Percentiles rank a stretch among this genome's conserved stretches.
Evolutionary conservation across 2,329 filamentous ascomycete genomes (phyloP).

Genomic region (Endoconidiophora laricicola): DNA sequence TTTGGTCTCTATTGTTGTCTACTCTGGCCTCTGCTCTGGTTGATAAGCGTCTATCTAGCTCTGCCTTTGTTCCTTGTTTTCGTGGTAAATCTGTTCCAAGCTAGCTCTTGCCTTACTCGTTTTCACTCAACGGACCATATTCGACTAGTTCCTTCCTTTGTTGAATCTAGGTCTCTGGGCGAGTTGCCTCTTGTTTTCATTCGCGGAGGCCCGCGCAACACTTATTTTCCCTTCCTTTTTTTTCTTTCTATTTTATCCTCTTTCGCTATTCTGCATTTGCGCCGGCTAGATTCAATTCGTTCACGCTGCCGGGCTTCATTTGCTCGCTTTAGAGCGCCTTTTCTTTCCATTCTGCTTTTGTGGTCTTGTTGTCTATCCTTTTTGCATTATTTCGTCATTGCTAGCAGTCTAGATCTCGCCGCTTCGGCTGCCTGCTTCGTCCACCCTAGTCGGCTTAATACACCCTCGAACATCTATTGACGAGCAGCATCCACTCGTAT

Average conservation of each 20-base stretch:
- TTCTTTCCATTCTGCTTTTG: background rate
- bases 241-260: background rate
- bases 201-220: background rate
- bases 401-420: too few relatives aligned
- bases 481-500: too few relatives aligned
- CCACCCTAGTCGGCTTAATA: too few relatives aligned
- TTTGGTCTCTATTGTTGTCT: too few relatives aligned
- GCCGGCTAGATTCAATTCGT: background rate
- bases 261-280: background rate
- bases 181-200: background rate
- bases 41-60: too few relatives aligned
- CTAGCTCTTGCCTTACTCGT: constrained; percentile 3
- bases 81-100: background rate
- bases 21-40: too few relatives aligned
- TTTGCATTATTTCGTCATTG: background rate
- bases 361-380: background rate
- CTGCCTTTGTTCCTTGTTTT: background rate
- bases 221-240: background rate
- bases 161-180: background rate
- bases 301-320: background rate
- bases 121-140: constrained; percentile 3
- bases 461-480: too few relatives aligned
- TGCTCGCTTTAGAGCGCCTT: background rate
- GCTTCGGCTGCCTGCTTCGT: too few relatives aligned
- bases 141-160: background rate